A percentile compares a stretch with the other conserved stretches of the same genome.
Evolutionary conservation across 139 green algal species (phyloP).

Genomic region (Mesotaenium endlicherianum): DNA sequence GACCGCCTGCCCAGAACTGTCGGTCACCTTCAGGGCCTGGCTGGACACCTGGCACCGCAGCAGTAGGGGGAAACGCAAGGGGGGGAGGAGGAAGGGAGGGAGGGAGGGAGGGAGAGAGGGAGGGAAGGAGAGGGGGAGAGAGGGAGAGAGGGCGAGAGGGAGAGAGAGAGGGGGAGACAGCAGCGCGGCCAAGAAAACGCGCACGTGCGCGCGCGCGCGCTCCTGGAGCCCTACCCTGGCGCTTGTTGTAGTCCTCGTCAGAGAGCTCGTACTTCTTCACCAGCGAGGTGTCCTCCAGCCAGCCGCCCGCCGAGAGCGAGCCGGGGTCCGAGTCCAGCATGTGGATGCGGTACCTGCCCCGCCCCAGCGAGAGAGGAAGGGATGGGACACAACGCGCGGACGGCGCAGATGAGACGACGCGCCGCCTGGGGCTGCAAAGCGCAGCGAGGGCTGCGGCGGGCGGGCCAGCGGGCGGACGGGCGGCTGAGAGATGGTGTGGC

Average conservation of each 20-base stretch:
- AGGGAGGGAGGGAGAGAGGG: not conserved
- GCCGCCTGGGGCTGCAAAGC: no score
- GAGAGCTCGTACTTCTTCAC: slow-evolving; percentile 97
- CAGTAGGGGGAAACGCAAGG: not conserved
- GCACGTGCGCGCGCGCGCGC: no score
- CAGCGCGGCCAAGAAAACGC: no score
- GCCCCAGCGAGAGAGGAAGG: no score
- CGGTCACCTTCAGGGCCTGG: not conserved
- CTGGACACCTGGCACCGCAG: slow-evolving; percentile 1
- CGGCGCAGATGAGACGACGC: no score
- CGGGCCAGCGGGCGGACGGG: no score
- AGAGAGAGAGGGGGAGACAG: no score
- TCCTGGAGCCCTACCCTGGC: slow-evolving; percentile 72
- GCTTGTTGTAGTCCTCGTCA: slow-evolving; percentile 85
- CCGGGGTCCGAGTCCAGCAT: slow-evolving; percentile 85
- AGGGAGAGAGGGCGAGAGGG: no score
- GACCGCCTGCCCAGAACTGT: not conserved
- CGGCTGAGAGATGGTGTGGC: no score
- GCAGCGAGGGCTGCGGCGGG: no score
- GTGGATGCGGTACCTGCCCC: slow-evolving; percentile 65
- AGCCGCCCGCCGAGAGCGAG: slow-evolving; percentile 79
- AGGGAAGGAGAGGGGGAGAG: not conserved
- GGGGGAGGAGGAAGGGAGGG: not conserved
- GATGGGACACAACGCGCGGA: no score
- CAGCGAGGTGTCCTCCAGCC: slow-evolving; percentile 93